Conservation (phyloP, 352 stramenopile species). For the Globisporangium okanoganense region DNA sequence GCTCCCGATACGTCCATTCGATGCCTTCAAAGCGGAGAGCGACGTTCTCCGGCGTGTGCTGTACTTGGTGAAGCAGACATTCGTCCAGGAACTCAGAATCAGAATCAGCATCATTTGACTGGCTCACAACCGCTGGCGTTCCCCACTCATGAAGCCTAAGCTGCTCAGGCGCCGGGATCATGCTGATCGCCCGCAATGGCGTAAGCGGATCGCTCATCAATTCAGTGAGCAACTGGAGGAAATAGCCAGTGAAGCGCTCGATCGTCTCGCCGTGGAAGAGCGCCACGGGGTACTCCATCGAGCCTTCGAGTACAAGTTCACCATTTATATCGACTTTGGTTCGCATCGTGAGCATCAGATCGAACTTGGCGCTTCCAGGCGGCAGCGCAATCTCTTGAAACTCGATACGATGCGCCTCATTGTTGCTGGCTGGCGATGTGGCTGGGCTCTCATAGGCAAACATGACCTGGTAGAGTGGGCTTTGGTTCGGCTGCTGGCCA, state of each 20-base stretch:
- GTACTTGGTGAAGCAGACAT: not conserved
- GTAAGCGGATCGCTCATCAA: not conserved
- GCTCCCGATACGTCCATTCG: not conserved
- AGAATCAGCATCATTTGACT: not conserved
- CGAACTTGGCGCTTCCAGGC: conserved; percentile 44
- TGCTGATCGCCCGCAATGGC: not conserved
- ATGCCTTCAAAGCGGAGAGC: not conserved
- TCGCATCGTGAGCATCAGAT: conserved; percentile 64
- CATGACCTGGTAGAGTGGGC: conserved; percentile 46
- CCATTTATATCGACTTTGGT: not conserved
- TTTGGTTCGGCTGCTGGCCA: conserved; percentile 7
- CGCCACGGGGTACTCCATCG: conserved; percentile 36
- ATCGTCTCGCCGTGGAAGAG: conserved; percentile 30
- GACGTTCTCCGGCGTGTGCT: not conserved
- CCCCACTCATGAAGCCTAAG: not conserved
- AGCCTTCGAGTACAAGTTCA: conserved; percentile 33
- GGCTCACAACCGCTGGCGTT: not conserved
- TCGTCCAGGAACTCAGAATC: not conserved
- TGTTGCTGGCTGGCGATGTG: not conserved
- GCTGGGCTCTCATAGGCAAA: conserved; percentile 39
- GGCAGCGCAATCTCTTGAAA: conserved; percentile 26
- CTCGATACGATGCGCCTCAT: not conserved
- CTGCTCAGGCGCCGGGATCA: not conserved
- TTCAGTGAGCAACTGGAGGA: not conserved
- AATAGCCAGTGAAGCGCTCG: not conserved